Evolutionary conservation across 2,329 filamentous ascomycete species (phyloP).

Genomic region (Zymoseptoria passerinii): DNA sequence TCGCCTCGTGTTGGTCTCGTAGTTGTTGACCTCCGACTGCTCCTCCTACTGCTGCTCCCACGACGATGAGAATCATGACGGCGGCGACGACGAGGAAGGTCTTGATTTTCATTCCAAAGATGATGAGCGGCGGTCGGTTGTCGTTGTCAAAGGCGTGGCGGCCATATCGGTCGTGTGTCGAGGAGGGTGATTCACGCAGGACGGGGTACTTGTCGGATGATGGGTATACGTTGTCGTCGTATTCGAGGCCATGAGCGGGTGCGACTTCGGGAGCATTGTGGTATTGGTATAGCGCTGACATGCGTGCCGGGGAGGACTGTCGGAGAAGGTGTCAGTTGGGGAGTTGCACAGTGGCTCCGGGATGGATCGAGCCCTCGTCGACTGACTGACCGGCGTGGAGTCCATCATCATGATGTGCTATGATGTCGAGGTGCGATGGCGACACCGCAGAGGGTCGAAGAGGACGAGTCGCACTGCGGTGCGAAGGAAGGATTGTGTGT

Average conservation of each 20-base stretch:
- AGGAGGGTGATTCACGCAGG: conserved; percentile 19
- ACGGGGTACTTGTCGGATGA: conserved; percentile 33
- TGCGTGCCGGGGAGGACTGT: conserved; percentile 17
- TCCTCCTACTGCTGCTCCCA: conserved; percentile 32
- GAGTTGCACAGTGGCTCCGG: too few relatives aligned
- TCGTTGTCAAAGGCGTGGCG: conserved; percentile 19
- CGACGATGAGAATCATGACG: conserved; percentile 26
- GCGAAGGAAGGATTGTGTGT: neutral
- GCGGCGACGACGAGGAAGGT: conserved; percentile 29
- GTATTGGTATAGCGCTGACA: conserved; percentile 33
- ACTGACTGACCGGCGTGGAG: neutral
- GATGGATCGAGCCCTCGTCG: neutral
- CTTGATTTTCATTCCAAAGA: conserved; percentile 32
- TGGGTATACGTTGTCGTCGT: conserved; percentile 31
- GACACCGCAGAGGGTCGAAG: neutral
- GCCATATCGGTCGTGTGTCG: conserved; percentile 17
- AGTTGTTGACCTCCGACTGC: conserved; percentile 28
- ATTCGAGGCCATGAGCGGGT: conserved; percentile 32
- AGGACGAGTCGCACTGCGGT: neutral
- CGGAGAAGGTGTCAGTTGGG: neutral
- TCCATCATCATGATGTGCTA: neutral
- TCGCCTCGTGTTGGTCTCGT: conserved; percentile 11
- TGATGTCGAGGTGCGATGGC: neutral
- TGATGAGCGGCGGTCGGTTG: conserved; percentile 31
- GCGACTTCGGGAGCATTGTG: conserved; percentile 34